Base-by-base conservation (phyloP, 768 basidiomycete species). In the Russula virescens region DNA sequence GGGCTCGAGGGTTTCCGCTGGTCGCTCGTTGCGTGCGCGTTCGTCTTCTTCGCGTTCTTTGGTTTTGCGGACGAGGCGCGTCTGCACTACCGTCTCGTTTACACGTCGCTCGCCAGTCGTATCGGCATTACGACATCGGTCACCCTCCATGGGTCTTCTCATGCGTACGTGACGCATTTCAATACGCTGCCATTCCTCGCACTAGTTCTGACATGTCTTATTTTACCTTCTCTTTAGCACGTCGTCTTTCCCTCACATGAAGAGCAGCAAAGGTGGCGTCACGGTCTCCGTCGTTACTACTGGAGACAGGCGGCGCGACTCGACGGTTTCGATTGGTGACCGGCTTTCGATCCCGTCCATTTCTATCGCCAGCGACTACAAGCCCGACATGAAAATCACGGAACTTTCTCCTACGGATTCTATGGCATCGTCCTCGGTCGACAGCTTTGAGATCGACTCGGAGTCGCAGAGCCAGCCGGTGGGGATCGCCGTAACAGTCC, bases 1-100 rank as follows among this genome's bases (percentile, higher is more conserved):
- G 8, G 40, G 0, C 1, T 79, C 18, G 76, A 81, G 62, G 51
- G 73, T 7, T 65, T 65, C 0, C 76, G 83, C 10, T 85, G 82
- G 83, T 53, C 69, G 0, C 63, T 68, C 2, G 71, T 77, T 18
- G 21, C 72, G 25, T 76, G 74, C 10, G 73, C 80, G 0, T 70
- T 79, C 43, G 18, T 80, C 7, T 81, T 83, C 68, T 76, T 84
- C 62, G 70, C 61, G 0, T 83, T 84, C 75, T 84, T 85, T 60
- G 79, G 82, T 0, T 81, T 84, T 59, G 79, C 81, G 3, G 69
- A 74, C 48, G 82, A 84, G 58, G 81, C 78, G 21, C 70, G 74
- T 49, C 69, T 62, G 38, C 74, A 79, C 57, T 81, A 83, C 65
- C 55, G 58, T 31, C 55, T 61, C n/a, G 68, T 63, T 1, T 69